These are phyloP conservation scores for Ramaria sp. DNA, from an alignment of 768 basidiomycete species.

Conservation along the genomic window DNA sequence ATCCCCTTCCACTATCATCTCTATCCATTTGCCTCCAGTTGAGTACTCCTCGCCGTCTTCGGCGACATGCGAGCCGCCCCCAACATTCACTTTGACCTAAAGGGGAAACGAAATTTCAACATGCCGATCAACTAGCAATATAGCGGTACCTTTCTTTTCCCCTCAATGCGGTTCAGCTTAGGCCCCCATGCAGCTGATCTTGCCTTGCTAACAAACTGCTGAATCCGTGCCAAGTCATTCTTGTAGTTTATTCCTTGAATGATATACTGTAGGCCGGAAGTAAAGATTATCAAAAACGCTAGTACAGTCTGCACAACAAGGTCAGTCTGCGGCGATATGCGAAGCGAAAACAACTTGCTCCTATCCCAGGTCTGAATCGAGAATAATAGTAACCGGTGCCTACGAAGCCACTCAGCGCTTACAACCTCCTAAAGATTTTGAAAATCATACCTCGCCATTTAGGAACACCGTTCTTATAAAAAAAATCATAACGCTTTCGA, in stretches of 20 bases:
- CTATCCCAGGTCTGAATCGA: constrained; percentile 88
- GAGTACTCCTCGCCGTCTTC: constrained; percentile 40
- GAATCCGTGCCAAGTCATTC: constrained; percentile 60
- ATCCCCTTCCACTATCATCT: constrained; percentile 72
- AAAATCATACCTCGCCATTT: constrained; percentile 62
- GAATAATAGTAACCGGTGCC: constrained; percentile 93
- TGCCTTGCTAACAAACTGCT: constrained; percentile 49
- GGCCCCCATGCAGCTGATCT: constrained; percentile 73
- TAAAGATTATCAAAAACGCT: constrained; percentile 63
- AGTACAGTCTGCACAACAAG: constrained; percentile 49
- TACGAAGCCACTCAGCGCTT: neutral
- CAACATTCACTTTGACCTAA: constrained; percentile 68
- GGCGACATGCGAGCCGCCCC: constrained; percentile 37
- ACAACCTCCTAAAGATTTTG: neutral
- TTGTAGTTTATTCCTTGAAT: constrained; percentile 70
- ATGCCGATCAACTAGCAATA: constrained; percentile 1
- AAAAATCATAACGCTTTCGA: constrained; percentile 64
- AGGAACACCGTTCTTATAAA: constrained; percentile 96
- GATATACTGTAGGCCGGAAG: constrained; percentile 73
- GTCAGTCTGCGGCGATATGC: neutral
- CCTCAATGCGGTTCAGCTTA: constrained; percentile 51
- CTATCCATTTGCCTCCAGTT: constrained; percentile 43
- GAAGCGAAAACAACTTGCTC: constrained; percentile 32
- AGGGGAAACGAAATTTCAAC: neutral
- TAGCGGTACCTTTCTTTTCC: constrained; percentile 51